Percentiles rank a stretch among this genome's conserved stretches.
phyloP scores from a whole-genome alignment of 768 basidiomycete species.

The Mycena latifolia region DNA sequence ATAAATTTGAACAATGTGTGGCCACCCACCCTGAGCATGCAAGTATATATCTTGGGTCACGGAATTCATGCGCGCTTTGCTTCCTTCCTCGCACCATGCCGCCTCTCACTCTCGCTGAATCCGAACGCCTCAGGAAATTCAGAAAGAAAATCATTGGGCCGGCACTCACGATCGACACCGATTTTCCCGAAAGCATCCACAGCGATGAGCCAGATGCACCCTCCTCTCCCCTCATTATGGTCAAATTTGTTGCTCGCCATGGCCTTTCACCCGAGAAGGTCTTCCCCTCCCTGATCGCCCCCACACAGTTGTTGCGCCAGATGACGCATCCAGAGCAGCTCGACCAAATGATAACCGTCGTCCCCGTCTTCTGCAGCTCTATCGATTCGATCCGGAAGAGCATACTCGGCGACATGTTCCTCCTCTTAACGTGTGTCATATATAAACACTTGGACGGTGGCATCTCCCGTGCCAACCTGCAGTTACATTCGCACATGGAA shows the following conservation, averaged over 20 bases:
- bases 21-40: background rate
- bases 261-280: slow-evolving; percentile 2
- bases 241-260: background rate
- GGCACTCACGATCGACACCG: slow-evolving; percentile 8
- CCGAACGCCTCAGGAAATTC: slow-evolving; percentile 22
- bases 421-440: slow-evolving; percentile 7
- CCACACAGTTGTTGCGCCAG: slow-evolving; percentile 19
- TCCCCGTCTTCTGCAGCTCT: slow-evolving; percentile 15
- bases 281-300: slow-evolving; percentile 27
- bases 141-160: slow-evolving; percentile 1
- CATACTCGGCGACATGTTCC: slow-evolving; percentile 16
- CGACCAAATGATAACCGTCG: slow-evolving; percentile 16
- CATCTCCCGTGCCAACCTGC: background rate
- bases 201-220: slow-evolving; percentile 29
- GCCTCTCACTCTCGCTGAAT: slow-evolving; percentile 12
- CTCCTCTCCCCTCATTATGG: slow-evolving; percentile 7
- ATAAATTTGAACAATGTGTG: slow-evolving; percentile 26
- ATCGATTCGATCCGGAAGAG: slow-evolving; percentile 10
- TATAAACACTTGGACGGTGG: background rate
- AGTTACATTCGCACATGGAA: background rate
- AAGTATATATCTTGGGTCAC: slow-evolving; percentile 6
- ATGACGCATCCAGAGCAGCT: slow-evolving; percentile 19
- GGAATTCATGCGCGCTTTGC: background rate
- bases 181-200: slow-evolving; percentile 26
- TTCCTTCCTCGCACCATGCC: slow-evolving; percentile 14